A percentile compares a stretch with the other conserved stretches of the same genome.
Conservation (phyloP, 352 stramenopile species). For the Phytophthora rubi region DNA sequence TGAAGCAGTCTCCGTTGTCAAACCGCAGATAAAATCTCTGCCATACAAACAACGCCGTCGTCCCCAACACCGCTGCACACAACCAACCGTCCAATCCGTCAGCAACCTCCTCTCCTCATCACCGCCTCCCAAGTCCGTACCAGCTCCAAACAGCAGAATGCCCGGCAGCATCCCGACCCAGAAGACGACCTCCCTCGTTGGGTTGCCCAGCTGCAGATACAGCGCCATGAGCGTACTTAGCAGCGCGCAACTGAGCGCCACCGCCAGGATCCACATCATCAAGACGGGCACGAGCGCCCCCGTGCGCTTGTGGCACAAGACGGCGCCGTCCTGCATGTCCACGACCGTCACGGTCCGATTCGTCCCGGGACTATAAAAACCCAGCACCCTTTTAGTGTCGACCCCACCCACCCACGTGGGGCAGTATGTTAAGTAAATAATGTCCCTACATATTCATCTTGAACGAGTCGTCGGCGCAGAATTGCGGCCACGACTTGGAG, state of each 20-base stretch:
- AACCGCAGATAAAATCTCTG: conserved; percentile 57
- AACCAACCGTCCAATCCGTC: conserved; percentile 5
- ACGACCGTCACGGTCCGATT: conserved; percentile 37
- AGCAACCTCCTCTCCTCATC: neutral
- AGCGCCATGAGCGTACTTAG: conserved; percentile 53
- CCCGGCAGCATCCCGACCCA: conserved; percentile 63
- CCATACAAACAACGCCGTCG: conserved; percentile 59
- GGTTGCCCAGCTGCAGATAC: conserved; percentile 73
- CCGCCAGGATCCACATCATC: conserved; percentile 53
- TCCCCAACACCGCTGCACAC: conserved; percentile 51
- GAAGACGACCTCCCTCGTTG: conserved; percentile 66
- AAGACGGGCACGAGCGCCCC: conserved; percentile 38
- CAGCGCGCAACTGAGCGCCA: conserved; percentile 51
- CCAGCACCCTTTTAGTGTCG: neutral
- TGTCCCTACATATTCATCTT: conserved; percentile 26
- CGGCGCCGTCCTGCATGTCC: conserved; percentile 35
- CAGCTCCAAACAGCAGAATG: conserved; percentile 53
- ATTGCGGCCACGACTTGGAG: conserved; percentile 57
- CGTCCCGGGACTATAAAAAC: conserved; percentile 30
- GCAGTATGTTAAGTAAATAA: neutral
- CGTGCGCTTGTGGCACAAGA: conserved; percentile 46
- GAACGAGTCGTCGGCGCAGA: conserved; percentile 51
- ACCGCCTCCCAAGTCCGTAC: conserved; percentile 21
- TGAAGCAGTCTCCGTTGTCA: conserved; percentile 82
- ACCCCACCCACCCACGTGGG: neutral